phyloP scores from a whole-genome alignment of 345 rosid species.

The Populus ilicifolia region DNA sequence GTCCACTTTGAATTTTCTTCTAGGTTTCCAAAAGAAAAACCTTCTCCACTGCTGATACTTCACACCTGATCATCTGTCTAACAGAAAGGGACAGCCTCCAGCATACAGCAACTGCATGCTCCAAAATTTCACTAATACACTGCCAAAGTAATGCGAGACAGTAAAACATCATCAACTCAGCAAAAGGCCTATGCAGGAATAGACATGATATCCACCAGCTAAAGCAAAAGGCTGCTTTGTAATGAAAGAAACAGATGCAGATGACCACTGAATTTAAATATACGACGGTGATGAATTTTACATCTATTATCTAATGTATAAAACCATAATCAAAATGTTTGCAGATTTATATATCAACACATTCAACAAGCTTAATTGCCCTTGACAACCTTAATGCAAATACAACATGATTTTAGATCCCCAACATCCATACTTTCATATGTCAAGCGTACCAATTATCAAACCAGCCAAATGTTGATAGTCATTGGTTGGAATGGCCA shows the following conservation, averaged over 20 bases:
- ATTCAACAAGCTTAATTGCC: background rate
- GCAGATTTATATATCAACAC: background rate
- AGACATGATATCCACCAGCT: background rate
- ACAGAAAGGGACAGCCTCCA: constrained; percentile 34
- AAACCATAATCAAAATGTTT: background rate
- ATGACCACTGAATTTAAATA: background rate
- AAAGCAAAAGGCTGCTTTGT: background rate
- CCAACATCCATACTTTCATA: background rate
- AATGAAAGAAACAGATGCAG: background rate
- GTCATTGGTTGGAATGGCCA: background rate
- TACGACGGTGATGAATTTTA: background rate
- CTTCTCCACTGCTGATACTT: constrained; percentile 31
- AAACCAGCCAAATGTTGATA: background rate
- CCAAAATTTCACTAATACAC: constrained; percentile 36
- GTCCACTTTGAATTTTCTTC: constrained; percentile 22
- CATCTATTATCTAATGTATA: background rate
- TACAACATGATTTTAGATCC: background rate
- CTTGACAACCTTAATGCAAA: background rate
- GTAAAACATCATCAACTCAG: background rate
- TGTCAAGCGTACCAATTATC: background rate
- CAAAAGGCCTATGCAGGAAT: background rate
- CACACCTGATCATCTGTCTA: constrained; percentile 26
- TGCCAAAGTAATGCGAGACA: constrained; percentile 22
- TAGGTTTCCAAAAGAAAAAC: constrained; percentile 17
- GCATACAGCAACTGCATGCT: constrained; percentile 35